Evolutionary conservation across 106 monocot species (phyloP), one percentile per base, ranked within the genome.

Genomic region (Xerophyta viscosa): DNA sequence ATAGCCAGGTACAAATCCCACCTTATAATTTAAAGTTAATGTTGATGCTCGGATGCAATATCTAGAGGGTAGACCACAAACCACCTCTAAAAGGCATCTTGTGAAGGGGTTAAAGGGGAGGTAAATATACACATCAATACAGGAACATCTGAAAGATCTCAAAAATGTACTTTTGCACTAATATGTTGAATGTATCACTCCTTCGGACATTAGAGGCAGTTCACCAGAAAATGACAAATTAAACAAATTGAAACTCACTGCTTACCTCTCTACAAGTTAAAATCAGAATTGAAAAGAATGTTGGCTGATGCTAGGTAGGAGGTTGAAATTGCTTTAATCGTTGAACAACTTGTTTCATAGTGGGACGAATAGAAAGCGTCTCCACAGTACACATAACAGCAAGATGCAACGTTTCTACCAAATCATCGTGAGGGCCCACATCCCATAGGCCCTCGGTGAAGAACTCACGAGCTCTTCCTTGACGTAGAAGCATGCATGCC

Each of bases 401-500:
- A 70, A 77, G 58, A 21, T 56, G 64, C 25, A 77, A 36, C 9
- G 56, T 64, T 20, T 71, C 70, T 11, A 77, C 70, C 37, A 77
- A 39, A 59, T 77, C 77, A 42, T 77, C 77, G 61, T 66, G 77
- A 17, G 77, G 77, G 6, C 65, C 70, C 13, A 50, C 55, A 60
- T 77, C 66, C 77, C 70, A 77, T 21, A 77, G 63, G 14, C 77
- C 77, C 24, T 77, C 70, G n/a, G 54, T 65, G 43, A 77, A 77
- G 55, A 77, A 77, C 60, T 77, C 77, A 13, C 29, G 65, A 41
- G 70, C 60, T 10, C 70, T 64, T 4, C 70, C 77, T 51, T 77
- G 51, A n/a, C 37, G 45, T 20, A 61, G 59, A n/a, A 77, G 61
- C 66, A 65, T 70, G 31, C 54, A 46, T 26, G 85, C 85, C 85